Base-by-base conservation (phyloP, 176 grass and related monocot species). In the Tuctoria greenei region DNA sequence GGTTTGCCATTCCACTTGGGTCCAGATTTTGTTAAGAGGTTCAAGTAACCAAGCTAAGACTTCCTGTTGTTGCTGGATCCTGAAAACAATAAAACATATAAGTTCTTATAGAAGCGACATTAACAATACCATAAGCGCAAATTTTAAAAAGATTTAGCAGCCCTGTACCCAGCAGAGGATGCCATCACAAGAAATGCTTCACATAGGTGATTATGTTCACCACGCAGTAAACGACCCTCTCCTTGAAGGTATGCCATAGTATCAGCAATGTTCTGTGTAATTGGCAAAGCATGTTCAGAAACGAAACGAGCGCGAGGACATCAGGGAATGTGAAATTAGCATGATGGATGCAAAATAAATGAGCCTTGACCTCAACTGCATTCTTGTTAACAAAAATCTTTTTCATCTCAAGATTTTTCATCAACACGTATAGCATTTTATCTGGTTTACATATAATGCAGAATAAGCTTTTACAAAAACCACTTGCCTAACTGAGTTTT, bases 171-270 rank as follows among this genome's bases (percentile, higher is more conserved):
- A 68, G 88, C 84, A 77, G 95, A 93, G 82, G 95, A 91, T 35
- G 95, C 66, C 91, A 92, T 98, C 58, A 98, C 69, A 88, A 98
- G 95, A 86, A 98, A 98, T 8, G 95, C 95, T 90, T 98, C 95
- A 63, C 95, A 93, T 23, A 98, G 77, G 86, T 94, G 84, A 87
- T 98, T 91, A 91, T 98, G 91, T 74, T 98, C 95, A 1, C 88
- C 95, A 75, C 95, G 91, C 51, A 89, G 86, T 72, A 98, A 76
- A 18, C 62, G 86, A 15, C 95, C 91, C 82, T 98, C 84, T 75
- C 79, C 82, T 94, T 98, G 95, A 80, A 98, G 88, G 84, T 94
- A 98, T 45, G 82, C 79, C 95, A 98, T 98, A 42, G 89, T 94
- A 66, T 98, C 91, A 55, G 95, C 95, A 73, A 98, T 98, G 71